Base-by-base conservation (phyloP, 306 rosid genomes). In the Cicer pinnatifidum region DNA sequence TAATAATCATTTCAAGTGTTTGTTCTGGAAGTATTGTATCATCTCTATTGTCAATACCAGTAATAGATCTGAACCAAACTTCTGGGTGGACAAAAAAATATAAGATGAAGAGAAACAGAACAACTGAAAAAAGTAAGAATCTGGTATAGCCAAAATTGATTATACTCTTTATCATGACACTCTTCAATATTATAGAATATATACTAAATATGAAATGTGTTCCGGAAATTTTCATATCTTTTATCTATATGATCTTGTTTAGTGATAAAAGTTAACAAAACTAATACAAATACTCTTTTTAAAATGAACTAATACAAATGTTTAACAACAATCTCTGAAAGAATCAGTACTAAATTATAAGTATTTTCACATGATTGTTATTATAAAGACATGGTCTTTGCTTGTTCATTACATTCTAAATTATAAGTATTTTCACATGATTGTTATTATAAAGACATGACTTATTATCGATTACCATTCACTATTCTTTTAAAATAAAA, bases 1-100 rank as follows among this genome's bases (percentile, higher is more conserved):
- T 45, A 54, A 78, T 67, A 15, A 78, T 54, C 47, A 69, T 67
- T 74, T 73, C 58, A 68, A 45, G 37, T 53, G 19, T 15, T 63
- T 33, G 1, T 47, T 54, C 69, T 12, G 13, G 73, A 62, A 73
- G 10, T n/a, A 51, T 38, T 51, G 43, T 45, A 47, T 67, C 15
- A 12, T 53, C 37, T 73, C 57, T 76, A 54, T 8, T 69, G 56
- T 16, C 17, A 15, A 67, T 77, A 82, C 38, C 57, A 43, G 47
- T 5, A 67, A 48, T 59, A 60, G 59, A 48, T 67, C 76, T 39
- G 71, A 59, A 48, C 46, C 43, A 44, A 67, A 58, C 67, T 58
- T 80, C 43, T 23, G 19, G 67, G 67, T 6, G 47, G 8, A 37
- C 3, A 11, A 50, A 63, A 67, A 60, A 77, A 39, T n/a, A 17